Base-by-base conservation (phyloP, 2,329 filamentous ascomycete genomes). In the Scedosporium boydii region DNA sequence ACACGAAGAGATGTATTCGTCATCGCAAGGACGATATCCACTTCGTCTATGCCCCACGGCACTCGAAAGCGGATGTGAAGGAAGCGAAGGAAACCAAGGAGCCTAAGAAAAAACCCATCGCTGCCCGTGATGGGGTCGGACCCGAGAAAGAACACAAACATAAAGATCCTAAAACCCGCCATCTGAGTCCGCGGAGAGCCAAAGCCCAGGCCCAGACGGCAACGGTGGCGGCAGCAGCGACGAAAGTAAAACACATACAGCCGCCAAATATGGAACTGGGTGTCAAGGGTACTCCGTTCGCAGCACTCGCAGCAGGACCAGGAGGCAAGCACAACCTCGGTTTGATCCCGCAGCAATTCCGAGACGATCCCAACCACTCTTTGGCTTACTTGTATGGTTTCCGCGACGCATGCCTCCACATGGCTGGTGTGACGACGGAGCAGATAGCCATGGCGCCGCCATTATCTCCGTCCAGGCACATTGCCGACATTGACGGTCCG, bases 361-460 rank as follows among this genome's bases (percentile, higher is more conserved):
- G 48, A 16, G 18, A 51, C 23, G 27, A 61, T n/a, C 59, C 59
- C 2, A n/a, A 56, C 4, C n/a, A 44, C 29, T 29, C 46, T 14
- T n/a, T 55, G n/a, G 59, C 59, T 7, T 61, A 61, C 34, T 27
- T 27, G 27, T 55, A n/a, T 16, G 59, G 59, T 2, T 55, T 51
- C 34, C 46, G 59, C 10, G 59, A 61, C 48, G 48, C 59, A 7
- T 61, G 59, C 27, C 29, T 44, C 16, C 59, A 55, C 18, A 42
- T 61, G 48, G 59, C 59, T 1, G 48, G 34, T 9, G 6, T 56
- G 27, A 56, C 42, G 48, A 55, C 46, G 2, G 16, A 18, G n/a
- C 41, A 61, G 42, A 61, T 61, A 26, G 41, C 51, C 14, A 18
- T 42, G 48, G 34, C 10, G 14, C 48, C 48, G 48, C 59, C 59